Conservation (phyloP, 1,284 basidiomycete genomes). For the Sanguinoderma infundibulare region DNA sequence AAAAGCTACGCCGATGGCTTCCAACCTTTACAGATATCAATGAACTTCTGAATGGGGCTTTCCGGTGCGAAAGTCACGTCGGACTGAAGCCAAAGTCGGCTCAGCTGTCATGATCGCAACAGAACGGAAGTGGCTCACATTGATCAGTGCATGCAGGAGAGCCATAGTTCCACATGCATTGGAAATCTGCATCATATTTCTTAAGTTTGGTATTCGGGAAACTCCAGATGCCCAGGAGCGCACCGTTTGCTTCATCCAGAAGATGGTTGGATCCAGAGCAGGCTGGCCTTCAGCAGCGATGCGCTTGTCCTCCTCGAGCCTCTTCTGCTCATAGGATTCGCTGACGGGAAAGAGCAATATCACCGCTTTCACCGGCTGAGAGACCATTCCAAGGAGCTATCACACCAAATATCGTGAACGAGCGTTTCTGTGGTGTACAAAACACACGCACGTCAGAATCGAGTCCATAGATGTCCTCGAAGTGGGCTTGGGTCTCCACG, state of each 20-base stretch:
- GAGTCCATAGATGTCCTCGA: slow-evolving; percentile 84
- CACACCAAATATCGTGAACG: not conserved
- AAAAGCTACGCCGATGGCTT: not conserved
- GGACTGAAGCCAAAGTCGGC: slow-evolving; percentile 44
- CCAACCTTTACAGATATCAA: slow-evolving; percentile 64
- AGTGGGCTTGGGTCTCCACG: slow-evolving; percentile 57
- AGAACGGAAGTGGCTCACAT: slow-evolving; percentile 48
- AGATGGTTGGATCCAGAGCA: slow-evolving; percentile 59
- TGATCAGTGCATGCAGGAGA: slow-evolving; percentile 79
- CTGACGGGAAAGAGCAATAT: slow-evolving; percentile 83
- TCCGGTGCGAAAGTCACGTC: slow-evolving; percentile 56
- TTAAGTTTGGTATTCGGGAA: not conserved
- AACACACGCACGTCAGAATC: slow-evolving; percentile 63
- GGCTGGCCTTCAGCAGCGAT: slow-evolving; percentile 52
- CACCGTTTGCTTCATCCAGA: slow-evolving; percentile 83
- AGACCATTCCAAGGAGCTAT: slow-evolving; percentile 71
- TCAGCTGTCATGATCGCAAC: not conserved
- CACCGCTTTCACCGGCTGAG: slow-evolving; percentile 78
- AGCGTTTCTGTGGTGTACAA: not conserved
- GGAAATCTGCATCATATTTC: slow-evolving; percentile 56
- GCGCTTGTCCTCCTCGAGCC: slow-evolving; percentile 60
- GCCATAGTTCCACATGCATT: slow-evolving; percentile 94
- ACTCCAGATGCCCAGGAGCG: slow-evolving; percentile 10
- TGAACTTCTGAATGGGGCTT: slow-evolving; percentile 67
- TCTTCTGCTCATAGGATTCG: slow-evolving; percentile 50